Percentiles rank a stretch among this genome's conserved stretches.
Evolutionary conservation across 2,329 filamentous ascomycete species (phyloP).

Genomic region (Fusarium sp.): DNA sequence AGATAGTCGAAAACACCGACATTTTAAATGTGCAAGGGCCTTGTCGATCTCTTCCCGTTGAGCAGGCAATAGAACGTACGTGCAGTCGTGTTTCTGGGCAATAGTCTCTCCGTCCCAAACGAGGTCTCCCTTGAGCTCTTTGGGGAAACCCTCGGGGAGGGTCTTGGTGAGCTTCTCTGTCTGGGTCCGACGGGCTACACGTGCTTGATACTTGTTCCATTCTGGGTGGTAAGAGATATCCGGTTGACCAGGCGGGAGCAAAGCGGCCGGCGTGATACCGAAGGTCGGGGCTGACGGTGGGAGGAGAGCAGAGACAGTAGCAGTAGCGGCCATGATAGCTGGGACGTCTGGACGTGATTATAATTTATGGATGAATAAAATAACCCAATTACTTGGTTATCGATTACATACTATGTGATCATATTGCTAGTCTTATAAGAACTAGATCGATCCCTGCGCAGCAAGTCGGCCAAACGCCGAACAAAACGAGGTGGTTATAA

Average conservation of each 20-base stretch:
- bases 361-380: not conserved
- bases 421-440: not conserved
- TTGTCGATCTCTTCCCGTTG: not conserved
- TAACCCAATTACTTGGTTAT: not conserved
- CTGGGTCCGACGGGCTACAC: not conserved
- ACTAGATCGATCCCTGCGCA: not conserved
- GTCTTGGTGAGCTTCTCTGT: not conserved
- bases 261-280: not conserved
- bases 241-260: not conserved
- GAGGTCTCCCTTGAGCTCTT: not conserved
- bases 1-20: not conserved
- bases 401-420: no score
- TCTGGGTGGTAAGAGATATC: not conserved
- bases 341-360: accelerated
- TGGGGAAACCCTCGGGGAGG: not conserved
- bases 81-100: not conserved
- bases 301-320: not conserved
- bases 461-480: no score
- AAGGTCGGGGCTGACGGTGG: not conserved
- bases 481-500: not conserved
- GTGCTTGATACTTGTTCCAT: not conserved
- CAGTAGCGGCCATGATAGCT: not conserved
- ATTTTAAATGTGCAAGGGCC: not conserved
- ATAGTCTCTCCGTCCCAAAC: not conserved
- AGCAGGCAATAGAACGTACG: not conserved